Evolutionary conservation across 305 asterid species (phyloP).

Genomic region (Solanum aculeatissimum): DNA sequence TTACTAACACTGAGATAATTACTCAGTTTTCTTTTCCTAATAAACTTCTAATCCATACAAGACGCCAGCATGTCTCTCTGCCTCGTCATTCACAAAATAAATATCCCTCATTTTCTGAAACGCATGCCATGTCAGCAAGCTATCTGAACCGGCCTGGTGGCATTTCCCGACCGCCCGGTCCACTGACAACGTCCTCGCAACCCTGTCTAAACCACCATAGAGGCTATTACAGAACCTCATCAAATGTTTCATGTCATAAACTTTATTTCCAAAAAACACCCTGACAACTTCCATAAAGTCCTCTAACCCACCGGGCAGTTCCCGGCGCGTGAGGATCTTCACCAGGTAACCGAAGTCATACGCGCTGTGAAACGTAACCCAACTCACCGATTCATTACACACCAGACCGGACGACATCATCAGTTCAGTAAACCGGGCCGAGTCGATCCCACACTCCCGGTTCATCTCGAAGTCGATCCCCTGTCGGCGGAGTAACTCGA

Average conservation of each 20-base stretch:
- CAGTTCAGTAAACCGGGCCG: neutral
- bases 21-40: neutral
- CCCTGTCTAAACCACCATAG: constrained; percentile 19
- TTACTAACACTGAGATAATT: neutral
- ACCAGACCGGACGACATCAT: constrained; percentile 12
- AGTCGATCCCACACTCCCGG: neutral
- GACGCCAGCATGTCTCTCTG: constrained; percentile 24
- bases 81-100: neutral
- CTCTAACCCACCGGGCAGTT: neutral
- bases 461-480: constrained; percentile 13
- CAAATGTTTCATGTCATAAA: constrained; percentile 18
- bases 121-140: constrained; percentile 14
- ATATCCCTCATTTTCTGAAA: constrained; percentile 5
- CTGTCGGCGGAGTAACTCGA: constrained; percentile 6
- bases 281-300: neutral
- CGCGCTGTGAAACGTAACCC: constrained; percentile 25
- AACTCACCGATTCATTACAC: neutral
- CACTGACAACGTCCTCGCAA: constrained; percentile 11
- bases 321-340: constrained; percentile 9
- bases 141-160: constrained; percentile 36
- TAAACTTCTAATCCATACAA: constrained; percentile 27
- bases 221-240: constrained; percentile 1
- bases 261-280: constrained; percentile 4
- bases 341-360: constrained; percentile 24
- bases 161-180: constrained; percentile 16